These are phyloP conservation scores for Thielaviopsis ethacetica DNA, from an alignment of 2,329 filamentous ascomycete species.

Conservation along the genomic window DNA sequence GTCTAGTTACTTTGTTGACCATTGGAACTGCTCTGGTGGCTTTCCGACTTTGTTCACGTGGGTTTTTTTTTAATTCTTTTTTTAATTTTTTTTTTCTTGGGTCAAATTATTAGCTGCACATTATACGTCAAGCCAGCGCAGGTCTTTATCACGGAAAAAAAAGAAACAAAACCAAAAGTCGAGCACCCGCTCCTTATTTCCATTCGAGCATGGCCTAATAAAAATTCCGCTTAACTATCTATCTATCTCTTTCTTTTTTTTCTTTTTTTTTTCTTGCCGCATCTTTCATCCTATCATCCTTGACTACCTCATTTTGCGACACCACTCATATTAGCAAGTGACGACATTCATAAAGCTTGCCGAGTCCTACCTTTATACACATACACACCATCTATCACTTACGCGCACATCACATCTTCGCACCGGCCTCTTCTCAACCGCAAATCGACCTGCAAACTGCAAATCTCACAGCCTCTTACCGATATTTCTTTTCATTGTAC, in stretches of 20 bases:
- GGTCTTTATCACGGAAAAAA: background rate
- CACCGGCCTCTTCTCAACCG: too few species aligned
- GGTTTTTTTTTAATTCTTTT: background rate
- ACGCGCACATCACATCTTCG: background rate
- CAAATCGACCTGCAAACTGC: background rate
- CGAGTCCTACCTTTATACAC: background rate
- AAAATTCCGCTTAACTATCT: background rate
- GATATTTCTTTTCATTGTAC: background rate
- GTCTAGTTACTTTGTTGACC: background rate
- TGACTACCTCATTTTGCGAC: constrained; percentile 13
- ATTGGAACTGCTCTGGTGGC: background rate
- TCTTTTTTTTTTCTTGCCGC: background rate
- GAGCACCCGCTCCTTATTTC: background rate
- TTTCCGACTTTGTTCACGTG: background rate
- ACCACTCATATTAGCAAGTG: background rate
- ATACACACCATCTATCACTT: background rate
- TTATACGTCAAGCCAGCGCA: too few species aligned
- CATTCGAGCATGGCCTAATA: background rate
- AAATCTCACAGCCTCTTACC: background rate
- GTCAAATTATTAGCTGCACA: background rate
- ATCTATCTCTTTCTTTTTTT: background rate
- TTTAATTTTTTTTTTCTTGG: background rate
- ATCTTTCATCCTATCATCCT: constrained; percentile 14
- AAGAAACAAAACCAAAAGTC: background rate
- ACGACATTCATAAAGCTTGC: background rate